Evolutionary conservation across 768 basidiomycete genomes (phyloP), one percentile per base, ranked within the genome.

Genomic region (Mycena crocata): DNA sequence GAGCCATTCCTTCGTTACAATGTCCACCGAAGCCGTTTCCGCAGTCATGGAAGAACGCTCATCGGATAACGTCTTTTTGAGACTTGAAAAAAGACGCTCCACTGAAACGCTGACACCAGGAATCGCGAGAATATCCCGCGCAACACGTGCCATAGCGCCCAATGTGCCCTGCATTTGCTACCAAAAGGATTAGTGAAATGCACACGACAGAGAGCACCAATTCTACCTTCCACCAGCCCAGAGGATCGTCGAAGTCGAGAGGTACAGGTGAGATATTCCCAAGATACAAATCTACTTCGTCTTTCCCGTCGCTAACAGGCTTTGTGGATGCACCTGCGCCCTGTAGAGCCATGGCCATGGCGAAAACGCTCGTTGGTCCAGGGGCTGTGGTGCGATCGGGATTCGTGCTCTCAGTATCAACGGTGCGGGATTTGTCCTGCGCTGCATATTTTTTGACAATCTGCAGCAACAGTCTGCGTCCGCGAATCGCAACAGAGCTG

Each of bases 51-150:
- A 73, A 0, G 65, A 60, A 1, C 62, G 67, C 1, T 28, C 23
- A 48, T 71, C 62, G 2, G 58, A 50, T 1, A 71, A 31, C 13
- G 70, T 71, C 49, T 69, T 64, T 15, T 64, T 51, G 19, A 40
- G 19, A 19, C 57, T 60, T 32, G 68, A 72, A 42, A 73, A 48
- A 1, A 73, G 49, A 2, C 61, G 66, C 48, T 73, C 68, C 17
- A 71, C 64, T 0, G 65, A 66, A 3, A 71, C 55, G 44, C 72
- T 73, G 23, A 71, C 68, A 1, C 68, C 64, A 9, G 72, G 68
- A 28, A 73, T 67, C 17, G 71, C 68, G 19, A 72, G 63, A 32
- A 72, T 39, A 32, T 72, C 71, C 28, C 26, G 26, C 13, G 46
- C 26, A 17, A 48, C 46, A 48, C 26, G 28, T 14, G 62, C 31